Evolutionary conservation across 352 stramenopile species (phyloP), one percentile per base, ranked within the genome.

Genomic region (Pythium phragmiticola): DNA sequence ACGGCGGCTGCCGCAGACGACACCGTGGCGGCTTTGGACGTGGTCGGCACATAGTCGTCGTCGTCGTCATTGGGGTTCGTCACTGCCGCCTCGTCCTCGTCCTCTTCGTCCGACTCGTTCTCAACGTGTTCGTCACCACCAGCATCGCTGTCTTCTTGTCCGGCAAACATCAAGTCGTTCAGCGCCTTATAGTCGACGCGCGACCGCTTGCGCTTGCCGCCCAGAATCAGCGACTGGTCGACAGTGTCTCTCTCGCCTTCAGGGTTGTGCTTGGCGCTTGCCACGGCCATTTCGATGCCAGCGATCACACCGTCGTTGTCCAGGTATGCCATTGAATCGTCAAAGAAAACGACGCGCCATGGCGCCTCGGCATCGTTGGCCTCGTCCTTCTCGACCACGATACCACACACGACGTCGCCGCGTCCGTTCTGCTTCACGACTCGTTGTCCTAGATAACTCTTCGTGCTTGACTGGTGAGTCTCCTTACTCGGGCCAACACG

Each of bases 111-210:
- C 1, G 53, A 67, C 60, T 86, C 81, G 36, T 73, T 75, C 33
- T 80, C 77, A 28, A 75, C 73, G 2, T 70, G 76, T 37, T 84
- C 74, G 52, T 64, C 59, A n/a, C 37, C 66, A 12, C 68, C 70
- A 30, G 77, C 78, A 36, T 89, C 84, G 17, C 80, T 84, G 58
- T 86, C 80, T 9, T 65, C 69, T 57, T 87, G 76, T 0, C 78
- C 80, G 1, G 74, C 82, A 66, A 94, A 95, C 66, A 95, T 77
- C 30, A 86, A 50, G 52, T 85, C 78, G 58, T 95, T 93, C 13
- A 95, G 75, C 42, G 77, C 66, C n/a, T 77, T 83, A 55, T 95
- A 95, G 70, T 95, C 76, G 14, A 95, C 87, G 3, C 76, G 70
- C 16, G 72, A 88, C 17, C 87, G 81, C 73, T 92, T 92, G 42